phyloP scores from a whole-genome alignment of 1,284 basidiomycete genomes.

The Ustilago xerochloae region DNA sequence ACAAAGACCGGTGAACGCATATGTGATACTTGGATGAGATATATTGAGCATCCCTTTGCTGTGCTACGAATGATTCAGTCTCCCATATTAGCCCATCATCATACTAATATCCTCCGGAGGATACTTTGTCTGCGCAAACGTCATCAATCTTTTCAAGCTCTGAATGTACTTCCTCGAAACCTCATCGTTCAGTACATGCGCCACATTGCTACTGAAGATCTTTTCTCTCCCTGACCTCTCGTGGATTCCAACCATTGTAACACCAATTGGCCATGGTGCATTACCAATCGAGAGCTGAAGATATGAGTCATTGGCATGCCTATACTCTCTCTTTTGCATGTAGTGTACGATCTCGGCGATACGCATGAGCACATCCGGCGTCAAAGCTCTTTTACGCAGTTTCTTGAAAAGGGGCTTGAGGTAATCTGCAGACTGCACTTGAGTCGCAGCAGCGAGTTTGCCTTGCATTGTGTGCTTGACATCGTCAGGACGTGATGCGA shows the following conservation, averaged over 20 bases:
- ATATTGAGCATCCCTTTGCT: neutral
- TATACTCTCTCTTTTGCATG: slow-evolving; percentile 94
- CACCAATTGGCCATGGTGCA: slow-evolving; percentile 99
- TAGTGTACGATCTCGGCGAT: slow-evolving; percentile 95
- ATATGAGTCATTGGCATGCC: slow-evolving; percentile 95
- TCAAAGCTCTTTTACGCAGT: slow-evolving; percentile 83
- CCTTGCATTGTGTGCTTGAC: slow-evolving; percentile 89
- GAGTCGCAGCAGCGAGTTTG: slow-evolving; percentile 91
- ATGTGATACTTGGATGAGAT: neutral
- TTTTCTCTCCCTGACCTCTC: slow-evolving; percentile 96
- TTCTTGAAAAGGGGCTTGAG: slow-evolving; percentile 95
- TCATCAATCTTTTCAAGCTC: slow-evolving; percentile 83
- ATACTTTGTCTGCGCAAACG: slow-evolving; percentile 57
- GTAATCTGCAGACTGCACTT: slow-evolving; percentile 94
- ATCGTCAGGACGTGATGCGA: slow-evolving; percentile 83
- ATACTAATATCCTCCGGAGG: slow-evolving; percentile 55
- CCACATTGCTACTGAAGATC: slow-evolving; percentile 94
- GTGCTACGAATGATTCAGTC: no score
- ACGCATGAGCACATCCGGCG: slow-evolving; percentile 84
- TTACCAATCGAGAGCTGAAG: slow-evolving; percentile 96
- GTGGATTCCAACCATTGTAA: slow-evolving; percentile 99
- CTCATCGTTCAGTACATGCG: slow-evolving; percentile 98
- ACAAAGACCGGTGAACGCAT: neutral
- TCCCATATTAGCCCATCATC: slow-evolving; percentile 60
- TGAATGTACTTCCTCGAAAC: slow-evolving; percentile 99